These are phyloP conservation scores for Penicillium verhagenii DNA, from an alignment of 495 filamentous ascomycete species.

Conservation along the genomic window DNA sequence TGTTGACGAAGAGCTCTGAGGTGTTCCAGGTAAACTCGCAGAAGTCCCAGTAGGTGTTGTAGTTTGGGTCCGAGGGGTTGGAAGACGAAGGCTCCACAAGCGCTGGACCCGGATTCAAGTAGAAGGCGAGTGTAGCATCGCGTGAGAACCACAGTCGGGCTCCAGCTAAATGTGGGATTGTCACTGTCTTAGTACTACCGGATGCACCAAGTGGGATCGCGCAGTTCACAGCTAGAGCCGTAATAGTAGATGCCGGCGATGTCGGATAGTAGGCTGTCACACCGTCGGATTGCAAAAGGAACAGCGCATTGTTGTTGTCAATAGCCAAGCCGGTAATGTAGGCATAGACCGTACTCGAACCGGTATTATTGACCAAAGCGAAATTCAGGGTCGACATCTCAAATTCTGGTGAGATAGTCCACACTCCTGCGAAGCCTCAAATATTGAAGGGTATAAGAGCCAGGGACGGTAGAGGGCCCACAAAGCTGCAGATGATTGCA, in stretches of 20 bases:
- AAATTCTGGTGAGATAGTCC: too few relatives aligned
- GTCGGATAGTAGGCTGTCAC: constrained; percentile 54
- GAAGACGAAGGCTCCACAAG: constrained; percentile 70
- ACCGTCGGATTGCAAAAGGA: constrained; percentile 63
- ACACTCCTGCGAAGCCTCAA: not conserved
- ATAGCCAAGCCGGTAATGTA: constrained; percentile 68
- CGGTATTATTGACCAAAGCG: constrained; percentile 61
- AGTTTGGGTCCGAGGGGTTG: constrained; percentile 65
- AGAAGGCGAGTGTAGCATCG: constrained; percentile 62
- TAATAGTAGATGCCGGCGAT: constrained; percentile 43
- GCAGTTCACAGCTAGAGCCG: constrained; percentile 51
- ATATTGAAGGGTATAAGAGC: not conserved
- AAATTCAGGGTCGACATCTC: constrained; percentile 53
- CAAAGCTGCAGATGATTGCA: not conserved
- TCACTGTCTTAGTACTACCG: constrained; percentile 57
- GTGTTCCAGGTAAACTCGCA: constrained; percentile 72
- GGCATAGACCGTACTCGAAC: constrained; percentile 61
- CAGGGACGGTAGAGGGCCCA: not conserved
- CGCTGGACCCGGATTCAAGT: constrained; percentile 65
- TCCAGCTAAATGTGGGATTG: constrained; percentile 67
- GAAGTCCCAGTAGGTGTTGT: constrained; percentile 64
- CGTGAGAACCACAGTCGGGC: constrained; percentile 68
- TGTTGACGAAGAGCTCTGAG: constrained; percentile 69
- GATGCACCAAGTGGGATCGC: constrained; percentile 62
- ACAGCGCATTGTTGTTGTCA: constrained; percentile 56